phyloP scores from a whole-genome alignment of 2,329 filamentous ascomycete genomes.

The Xylaria sp. region DNA sequence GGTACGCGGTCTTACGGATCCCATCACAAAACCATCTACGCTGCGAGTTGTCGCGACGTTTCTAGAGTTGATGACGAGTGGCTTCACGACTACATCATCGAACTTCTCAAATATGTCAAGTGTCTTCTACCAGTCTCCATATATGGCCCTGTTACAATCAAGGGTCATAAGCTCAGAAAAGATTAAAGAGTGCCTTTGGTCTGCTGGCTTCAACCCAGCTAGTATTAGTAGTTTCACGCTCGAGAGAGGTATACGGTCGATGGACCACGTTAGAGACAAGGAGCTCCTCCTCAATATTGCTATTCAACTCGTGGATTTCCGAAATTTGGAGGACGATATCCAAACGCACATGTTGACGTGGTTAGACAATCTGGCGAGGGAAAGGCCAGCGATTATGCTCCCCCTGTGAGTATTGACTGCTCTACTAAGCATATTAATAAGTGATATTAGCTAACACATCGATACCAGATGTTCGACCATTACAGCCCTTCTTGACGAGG shows the following conservation, averaged over 20 bases:
- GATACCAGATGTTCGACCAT: slow-evolving; percentile 64
- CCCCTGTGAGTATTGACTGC: slow-evolving; percentile 63
- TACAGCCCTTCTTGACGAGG: slow-evolving; percentile 68
- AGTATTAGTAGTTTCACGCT: slow-evolving; percentile 55
- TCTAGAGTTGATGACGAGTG: slow-evolving; percentile 62
- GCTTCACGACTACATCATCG: slow-evolving; percentile 48
- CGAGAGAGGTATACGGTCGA: slow-evolving; percentile 57
- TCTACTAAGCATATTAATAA: not conserved
- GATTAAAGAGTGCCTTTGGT: slow-evolving; percentile 71
- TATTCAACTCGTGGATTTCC: slow-evolving; percentile 74
- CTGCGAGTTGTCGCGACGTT: slow-evolving; percentile 72
- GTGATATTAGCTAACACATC: slow-evolving; percentile 37
- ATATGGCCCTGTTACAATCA: slow-evolving; percentile 69
- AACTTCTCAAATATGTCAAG: slow-evolving; percentile 47
- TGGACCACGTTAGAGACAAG: slow-evolving; percentile 65
- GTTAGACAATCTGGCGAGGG: slow-evolving; percentile 67
- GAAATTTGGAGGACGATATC: slow-evolving; percentile 70
- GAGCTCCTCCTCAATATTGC: slow-evolving; percentile 72
- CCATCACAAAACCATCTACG: slow-evolving; percentile 67
- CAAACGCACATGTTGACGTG: slow-evolving; percentile 70
- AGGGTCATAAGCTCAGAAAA: slow-evolving; percentile 68
- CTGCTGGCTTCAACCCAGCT: slow-evolving; percentile 63
- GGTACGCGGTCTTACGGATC: slow-evolving; percentile 72
- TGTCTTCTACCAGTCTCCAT: slow-evolving; percentile 62
- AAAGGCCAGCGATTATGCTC: slow-evolving; percentile 66